A percentile compares a stretch with the other conserved stretches of the same genome.
Evolutionary conservation across 2,329 filamentous ascomycete species (phyloP).

Genomic region (Fusarium tuaranense): DNA sequence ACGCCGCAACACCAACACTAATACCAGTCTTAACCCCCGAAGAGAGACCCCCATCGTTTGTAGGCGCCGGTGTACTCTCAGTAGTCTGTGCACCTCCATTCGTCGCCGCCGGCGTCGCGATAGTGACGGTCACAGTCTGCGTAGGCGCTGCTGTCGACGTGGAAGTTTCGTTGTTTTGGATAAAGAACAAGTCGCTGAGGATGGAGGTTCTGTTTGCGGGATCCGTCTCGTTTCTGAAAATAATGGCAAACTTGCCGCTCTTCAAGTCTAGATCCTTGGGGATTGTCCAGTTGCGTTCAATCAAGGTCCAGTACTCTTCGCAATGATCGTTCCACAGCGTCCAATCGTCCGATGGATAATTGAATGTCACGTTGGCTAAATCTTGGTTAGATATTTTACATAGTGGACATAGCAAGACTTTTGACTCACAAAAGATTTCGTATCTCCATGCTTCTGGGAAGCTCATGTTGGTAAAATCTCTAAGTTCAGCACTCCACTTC

Average conservation of each 20-base stretch:
- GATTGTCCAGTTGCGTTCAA: neutral
- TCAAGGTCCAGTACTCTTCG: neutral
- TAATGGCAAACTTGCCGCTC: neutral
- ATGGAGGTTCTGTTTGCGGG: neutral
- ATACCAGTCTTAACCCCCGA: neutral
- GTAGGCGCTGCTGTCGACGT: neutral
- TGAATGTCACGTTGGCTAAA: neutral
- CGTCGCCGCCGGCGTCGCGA: neutral
- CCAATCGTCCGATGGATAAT: neutral
- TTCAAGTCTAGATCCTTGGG: neutral
- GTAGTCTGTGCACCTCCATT: neutral
- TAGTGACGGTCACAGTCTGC: neutral
- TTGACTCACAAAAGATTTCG: neutral
- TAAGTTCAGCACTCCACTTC: neutral
- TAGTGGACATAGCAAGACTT: fast-evolving
- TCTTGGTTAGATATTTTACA: neutral
- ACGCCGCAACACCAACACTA: neutral
- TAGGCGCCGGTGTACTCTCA: neutral
- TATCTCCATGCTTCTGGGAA: neutral
- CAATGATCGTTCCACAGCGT: neutral
- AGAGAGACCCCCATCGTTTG: neutral
- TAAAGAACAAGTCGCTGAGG: neutral
- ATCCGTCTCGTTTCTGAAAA: neutral
- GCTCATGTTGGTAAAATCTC: neutral
- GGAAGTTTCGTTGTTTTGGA: neutral